Percentiles rank a stretch among this genome's conserved stretches.
Evolutionary conservation across 768 basidiomycete genomes (phyloP).

Genomic region (Trametes cingulata): DNA sequence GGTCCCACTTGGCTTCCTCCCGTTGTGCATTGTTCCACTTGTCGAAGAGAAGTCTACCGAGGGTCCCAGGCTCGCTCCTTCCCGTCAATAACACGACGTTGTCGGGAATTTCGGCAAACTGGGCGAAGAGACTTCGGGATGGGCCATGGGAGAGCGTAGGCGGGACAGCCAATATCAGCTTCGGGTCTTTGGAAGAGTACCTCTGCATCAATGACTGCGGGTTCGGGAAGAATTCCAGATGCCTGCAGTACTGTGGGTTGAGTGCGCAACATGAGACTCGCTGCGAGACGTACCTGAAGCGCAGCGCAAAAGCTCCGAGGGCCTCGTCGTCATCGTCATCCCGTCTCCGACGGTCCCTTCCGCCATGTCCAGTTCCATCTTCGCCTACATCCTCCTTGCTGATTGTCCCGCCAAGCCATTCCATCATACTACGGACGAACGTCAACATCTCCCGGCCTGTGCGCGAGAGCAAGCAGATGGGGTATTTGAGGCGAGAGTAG

Average conservation of each 20-base stretch:
- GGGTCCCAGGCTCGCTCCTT: conserved; percentile 76
- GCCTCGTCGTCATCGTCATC: conserved; percentile 73
- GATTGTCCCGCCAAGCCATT: conserved; percentile 96
- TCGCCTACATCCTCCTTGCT: conserved; percentile 91
- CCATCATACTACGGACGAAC: conserved; percentile 96
- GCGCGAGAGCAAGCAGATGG: conserved; percentile 90
- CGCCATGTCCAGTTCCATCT: conserved; percentile 45
- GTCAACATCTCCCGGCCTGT: conserved; percentile 93
- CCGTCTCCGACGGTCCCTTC: conserved; percentile 42
- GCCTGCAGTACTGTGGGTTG: conserved; percentile 44
- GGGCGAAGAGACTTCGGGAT: conserved; percentile 80
- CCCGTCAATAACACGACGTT: conserved; percentile 88
- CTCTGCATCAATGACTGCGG: conserved; percentile 78
- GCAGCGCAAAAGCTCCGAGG: conserved; percentile 79
- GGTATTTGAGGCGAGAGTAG: conserved; percentile 78
- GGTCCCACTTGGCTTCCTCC: conserved; percentile 83
- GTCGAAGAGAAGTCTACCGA: conserved; percentile 77
- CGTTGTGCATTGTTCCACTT: conserved; percentile 84
- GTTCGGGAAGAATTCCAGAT: conserved; percentile 89
- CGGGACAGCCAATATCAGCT: conserved; percentile 91
- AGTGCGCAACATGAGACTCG: neutral
- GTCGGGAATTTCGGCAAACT: conserved; percentile 80
- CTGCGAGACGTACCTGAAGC: conserved; percentile 73
- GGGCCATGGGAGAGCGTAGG: conserved; percentile 91
- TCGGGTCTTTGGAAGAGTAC: conserved; percentile 86